Percentiles rank a stretch among this genome's conserved stretches.
Conservation (phyloP, 257 asterid genomes). For the Petunia axillaris region DNA sequence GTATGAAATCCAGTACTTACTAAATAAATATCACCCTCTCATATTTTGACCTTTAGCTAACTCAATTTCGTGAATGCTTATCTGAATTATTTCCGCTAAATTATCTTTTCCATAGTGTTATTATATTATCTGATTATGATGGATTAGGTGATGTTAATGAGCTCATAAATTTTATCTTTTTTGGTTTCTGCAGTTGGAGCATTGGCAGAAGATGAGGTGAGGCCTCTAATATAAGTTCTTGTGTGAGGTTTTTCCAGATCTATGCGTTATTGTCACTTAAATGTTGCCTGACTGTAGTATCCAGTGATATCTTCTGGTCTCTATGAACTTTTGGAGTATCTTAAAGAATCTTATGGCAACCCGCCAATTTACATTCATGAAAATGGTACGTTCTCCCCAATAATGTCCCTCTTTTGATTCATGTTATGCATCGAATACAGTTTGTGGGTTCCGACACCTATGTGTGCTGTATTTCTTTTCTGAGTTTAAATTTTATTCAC, state of each 20-base stretch:
- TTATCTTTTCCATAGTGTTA: neutral
- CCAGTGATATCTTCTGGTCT: conserved; percentile 26
- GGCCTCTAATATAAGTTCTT: conserved; percentile 15
- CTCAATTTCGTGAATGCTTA: neutral
- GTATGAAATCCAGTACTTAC: conserved; percentile 36
- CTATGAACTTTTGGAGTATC: conserved; percentile 13
- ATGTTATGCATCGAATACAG: neutral
- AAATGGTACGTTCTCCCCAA: conserved; percentile 37
- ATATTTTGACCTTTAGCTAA: neutral
- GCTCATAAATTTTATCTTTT: neutral
- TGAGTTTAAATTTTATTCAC: too few species aligned
- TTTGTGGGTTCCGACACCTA: neutral
- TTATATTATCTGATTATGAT: neutral
- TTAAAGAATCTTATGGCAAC: conserved; percentile 53
- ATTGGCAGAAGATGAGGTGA: conserved; percentile 5
- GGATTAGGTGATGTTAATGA: neutral
- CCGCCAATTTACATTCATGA: conserved; percentile 54
- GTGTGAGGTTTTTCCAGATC: conserved; percentile 40
- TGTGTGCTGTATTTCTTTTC: neutral
- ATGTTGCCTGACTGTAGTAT: conserved; percentile 27
- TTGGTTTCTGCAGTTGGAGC: conserved; percentile 17
- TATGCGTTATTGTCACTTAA: conserved; percentile 39
- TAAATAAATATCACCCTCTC: neutral
- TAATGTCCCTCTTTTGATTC: conserved; percentile 19
- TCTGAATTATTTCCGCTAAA: too few species aligned